These are phyloP conservation scores for Kurtzmaniella quercitrusa DNA, from an alignment of 1,139 yeast species.

Conservation along the genomic window DNA sequence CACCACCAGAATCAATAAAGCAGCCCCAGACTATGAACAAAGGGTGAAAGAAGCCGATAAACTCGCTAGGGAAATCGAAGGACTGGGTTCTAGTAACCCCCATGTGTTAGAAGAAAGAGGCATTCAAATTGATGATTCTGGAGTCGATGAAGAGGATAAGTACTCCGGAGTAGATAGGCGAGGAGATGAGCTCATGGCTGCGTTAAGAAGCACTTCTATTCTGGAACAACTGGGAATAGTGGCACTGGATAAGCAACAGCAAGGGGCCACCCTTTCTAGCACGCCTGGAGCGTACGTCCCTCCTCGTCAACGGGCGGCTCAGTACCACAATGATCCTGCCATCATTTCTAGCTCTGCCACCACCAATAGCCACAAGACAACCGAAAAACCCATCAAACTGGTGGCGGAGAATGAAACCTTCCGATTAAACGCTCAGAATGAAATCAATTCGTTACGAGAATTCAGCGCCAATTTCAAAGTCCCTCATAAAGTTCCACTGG, in stretches of 20 bases:
- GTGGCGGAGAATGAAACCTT: conserved; percentile 28
- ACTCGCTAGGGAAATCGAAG: conserved; percentile 80
- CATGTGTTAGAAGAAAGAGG: conserved; percentile 95
- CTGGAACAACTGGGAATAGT: conserved; percentile 4
- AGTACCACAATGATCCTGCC: conserved; percentile 73
- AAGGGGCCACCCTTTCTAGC: conserved; percentile 7
- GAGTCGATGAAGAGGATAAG: conserved; percentile 92
- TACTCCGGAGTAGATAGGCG: conserved; percentile 82
- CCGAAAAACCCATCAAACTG: background rate
- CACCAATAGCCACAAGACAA: background rate
- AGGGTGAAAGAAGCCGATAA: conserved; percentile 68
- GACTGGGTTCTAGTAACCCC: conserved; percentile 60
- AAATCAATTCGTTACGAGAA: conserved; percentile 73
- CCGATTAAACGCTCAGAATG: conserved; percentile 56
- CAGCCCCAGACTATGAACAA: conserved; percentile 68
- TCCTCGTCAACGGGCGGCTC: conserved; percentile 63
- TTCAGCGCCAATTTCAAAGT: conserved; percentile 82
- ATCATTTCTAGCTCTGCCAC: conserved; percentile 55
- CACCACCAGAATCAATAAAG: conserved; percentile 76
- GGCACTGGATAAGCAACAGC: conserved; percentile 7
- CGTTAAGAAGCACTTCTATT: conserved; percentile 38
- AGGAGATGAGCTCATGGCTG: conserved; percentile 64
- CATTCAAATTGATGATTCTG: conserved; percentile 68
- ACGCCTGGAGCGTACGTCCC: conserved; percentile 48
- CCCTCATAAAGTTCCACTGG: conserved; percentile 69